phyloP scores from a whole-genome alignment of 2,329 filamentous ascomycete genomes.

The Talaromyces sp. region DNA sequence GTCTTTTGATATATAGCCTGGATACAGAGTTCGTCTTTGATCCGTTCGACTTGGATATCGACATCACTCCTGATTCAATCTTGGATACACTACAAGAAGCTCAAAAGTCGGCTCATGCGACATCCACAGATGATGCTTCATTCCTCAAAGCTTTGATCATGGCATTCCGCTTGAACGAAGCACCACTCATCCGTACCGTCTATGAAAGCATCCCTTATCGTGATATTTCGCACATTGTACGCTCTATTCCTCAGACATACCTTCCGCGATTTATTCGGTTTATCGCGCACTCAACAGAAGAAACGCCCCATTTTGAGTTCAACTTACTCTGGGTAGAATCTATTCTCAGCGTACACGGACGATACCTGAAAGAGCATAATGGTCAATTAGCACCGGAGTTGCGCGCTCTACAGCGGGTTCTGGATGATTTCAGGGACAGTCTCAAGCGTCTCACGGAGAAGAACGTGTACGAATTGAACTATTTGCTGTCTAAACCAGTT shows the following conservation, averaged over 20 bases:
- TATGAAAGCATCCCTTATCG: slow-evolving; percentile 77
- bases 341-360: slow-evolving; percentile 74
- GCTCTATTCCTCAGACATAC: slow-evolving; percentile 78
- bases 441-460: slow-evolving; percentile 80
- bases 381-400: slow-evolving; percentile 81
- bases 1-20: slow-evolving; percentile 87
- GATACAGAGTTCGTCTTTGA: slow-evolving; percentile 85
- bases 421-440: slow-evolving; percentile 77
- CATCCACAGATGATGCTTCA: slow-evolving; percentile 64
- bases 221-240: slow-evolving; percentile 75
- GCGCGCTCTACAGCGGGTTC: slow-evolving; percentile 75
- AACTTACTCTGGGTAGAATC: slow-evolving; percentile 91
- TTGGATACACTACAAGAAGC: slow-evolving; percentile 64
- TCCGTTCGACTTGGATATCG: slow-evolving; percentile 92
- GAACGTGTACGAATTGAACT: slow-evolving; percentile 87
- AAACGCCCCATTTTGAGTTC: slow-evolving; percentile 91
- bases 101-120: slow-evolving; percentile 45
- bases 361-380: slow-evolving; percentile 77
- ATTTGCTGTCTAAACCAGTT: slow-evolving; percentile 61
- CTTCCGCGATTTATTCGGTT: slow-evolving; percentile 81
- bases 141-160: slow-evolving; percentile 93
- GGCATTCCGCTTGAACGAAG: slow-evolving; percentile 93
- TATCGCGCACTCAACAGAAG: slow-evolving; percentile 81
- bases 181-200: slow-evolving; percentile 74
- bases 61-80: slow-evolving; percentile 84